Base-by-base conservation (phyloP, 169 alveolate species). In the Hammondia hammondi region DNA sequence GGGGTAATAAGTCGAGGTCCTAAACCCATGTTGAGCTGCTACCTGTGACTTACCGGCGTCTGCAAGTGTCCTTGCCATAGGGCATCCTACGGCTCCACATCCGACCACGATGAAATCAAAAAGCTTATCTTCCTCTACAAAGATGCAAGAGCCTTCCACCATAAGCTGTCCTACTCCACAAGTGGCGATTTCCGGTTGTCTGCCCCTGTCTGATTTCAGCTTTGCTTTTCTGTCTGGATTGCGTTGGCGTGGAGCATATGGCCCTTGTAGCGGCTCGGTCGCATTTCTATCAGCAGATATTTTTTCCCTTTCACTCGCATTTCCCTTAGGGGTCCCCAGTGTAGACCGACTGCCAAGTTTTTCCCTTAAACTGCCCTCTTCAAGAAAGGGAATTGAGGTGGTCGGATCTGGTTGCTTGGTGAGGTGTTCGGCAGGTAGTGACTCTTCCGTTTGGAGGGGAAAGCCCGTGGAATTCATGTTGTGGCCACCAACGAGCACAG, bases 11-110 rank as follows among this genome's bases (percentile, higher is more conserved):
- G 10, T 4, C 24, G 5, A 52, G 61, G 61, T 14, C 24, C 61
- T 39, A 39, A 48, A 10, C 10, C 61, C 10, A 52, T 52, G 61
- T 14, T 24, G 12, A n/a, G n/a, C 81, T 12, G n/a, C 43, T 29
- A 7, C 35, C 12, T 29, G 81, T 71, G 81, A 12, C 90, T 43
- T 82, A 82, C 90, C 90, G 21, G 71, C 57, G 39, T 82, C 90
- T 29, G 90, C 90, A 10, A 82, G 90, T 9, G 90, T 82, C 70
- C 70, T 82, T 9, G 97, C 97, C 35, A 93, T 32, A 77, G 97
- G 96, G 82, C 97, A 96, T 37, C 97, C 97, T 4, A 97, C 96
- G 2, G 97, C 97, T 14, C 97, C 97, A n/a, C 97, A 97, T 5
- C 97, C 97, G 2, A 96, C 97, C n/a, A 96, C 71, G 24, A 96